These are phyloP conservation scores for Sphagnum tenellum DNA, from an alignment of 225 moss, liverwort and hornwort genomes.

Conservation along the genomic window DNA sequence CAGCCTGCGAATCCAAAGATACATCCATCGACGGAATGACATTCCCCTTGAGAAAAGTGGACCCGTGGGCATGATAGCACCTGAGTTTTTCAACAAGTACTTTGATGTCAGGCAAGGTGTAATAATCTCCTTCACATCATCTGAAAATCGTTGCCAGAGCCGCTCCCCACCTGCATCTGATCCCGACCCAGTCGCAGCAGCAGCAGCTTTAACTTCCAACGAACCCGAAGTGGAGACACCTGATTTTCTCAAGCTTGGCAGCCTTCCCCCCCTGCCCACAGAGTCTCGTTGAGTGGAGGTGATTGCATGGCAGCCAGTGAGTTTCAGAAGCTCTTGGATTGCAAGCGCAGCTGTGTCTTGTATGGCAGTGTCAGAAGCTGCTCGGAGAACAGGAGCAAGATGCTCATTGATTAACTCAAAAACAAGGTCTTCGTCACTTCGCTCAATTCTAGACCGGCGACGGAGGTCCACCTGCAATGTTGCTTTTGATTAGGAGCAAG, in stretches of 20 bases:
- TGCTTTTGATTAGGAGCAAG: neutral
- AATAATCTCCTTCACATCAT: conserved; percentile 95
- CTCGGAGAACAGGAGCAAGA: conserved; percentile 83
- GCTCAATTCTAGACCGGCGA: conserved; percentile 76
- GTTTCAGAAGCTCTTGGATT: conserved; percentile 88
- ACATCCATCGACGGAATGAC: conserved; percentile 91
- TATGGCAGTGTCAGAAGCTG: conserved; percentile 82
- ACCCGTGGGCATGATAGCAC: conserved; percentile 40
- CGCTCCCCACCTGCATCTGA: conserved; percentile 65
- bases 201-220: conserved; percentile 27
- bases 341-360: conserved; percentile 95
- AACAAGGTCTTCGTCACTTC: conserved; percentile 80
- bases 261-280: conserved; percentile 21
- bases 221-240: conserved; percentile 14
- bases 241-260: too few species aligned
- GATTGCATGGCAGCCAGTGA: conserved; percentile 65
- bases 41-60: conserved; percentile 74
- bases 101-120: conserved; percentile 96
- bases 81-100: conserved; percentile 62
- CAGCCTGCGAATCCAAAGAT: conserved; percentile 80
- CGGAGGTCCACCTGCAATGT: conserved; percentile 67
- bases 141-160: conserved; percentile 90
- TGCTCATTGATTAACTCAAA: conserved; percentile 94
- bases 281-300: conserved; percentile 37
- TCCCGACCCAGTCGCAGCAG: conserved; percentile 16